Conservation (phyloP, 2,329 filamentous ascomycete species). For the Claviceps capensis region DNA sequence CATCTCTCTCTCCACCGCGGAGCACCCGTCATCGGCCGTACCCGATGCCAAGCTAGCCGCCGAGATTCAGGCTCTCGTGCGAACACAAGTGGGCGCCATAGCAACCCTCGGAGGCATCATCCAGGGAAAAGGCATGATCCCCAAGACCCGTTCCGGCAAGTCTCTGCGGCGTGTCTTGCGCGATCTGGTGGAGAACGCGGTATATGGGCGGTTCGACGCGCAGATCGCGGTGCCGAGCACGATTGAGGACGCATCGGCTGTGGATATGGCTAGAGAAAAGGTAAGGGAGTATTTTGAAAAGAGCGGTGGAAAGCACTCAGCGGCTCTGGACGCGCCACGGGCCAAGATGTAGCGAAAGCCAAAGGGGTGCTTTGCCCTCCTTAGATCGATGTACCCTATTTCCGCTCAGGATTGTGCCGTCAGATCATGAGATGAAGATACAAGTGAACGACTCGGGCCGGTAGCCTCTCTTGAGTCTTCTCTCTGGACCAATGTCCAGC, state of each 20-base stretch:
- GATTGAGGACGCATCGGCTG: slow-evolving; percentile 65
- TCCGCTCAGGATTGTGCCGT: too few species aligned
- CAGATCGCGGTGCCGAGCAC: slow-evolving; percentile 66
- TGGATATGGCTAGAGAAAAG: slow-evolving; percentile 58
- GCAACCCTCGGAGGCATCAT: slow-evolving; percentile 77
- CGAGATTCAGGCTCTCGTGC: slow-evolving; percentile 63
- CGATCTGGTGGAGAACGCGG: slow-evolving; percentile 72
- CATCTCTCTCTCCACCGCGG: slow-evolving; percentile 39
- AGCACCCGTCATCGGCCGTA: slow-evolving; percentile 37
- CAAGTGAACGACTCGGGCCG: too few species aligned
- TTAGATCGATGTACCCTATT: too few species aligned
- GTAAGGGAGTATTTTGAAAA: slow-evolving; percentile 63
- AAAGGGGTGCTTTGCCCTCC: not conserved
- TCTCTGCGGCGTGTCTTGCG: slow-evolving; percentile 70
- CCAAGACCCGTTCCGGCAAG: slow-evolving; percentile 86
- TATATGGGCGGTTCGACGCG: slow-evolving; percentile 58
- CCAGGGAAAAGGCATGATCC: slow-evolving; percentile 74
- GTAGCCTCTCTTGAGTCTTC: too few species aligned
- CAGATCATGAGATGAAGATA: too few species aligned
- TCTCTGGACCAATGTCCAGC: too few species aligned
- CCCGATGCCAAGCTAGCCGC: slow-evolving; percentile 28
- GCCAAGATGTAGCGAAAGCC: slow-evolving; percentile 31
- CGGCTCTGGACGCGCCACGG: slow-evolving; percentile 36
- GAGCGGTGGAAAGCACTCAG: slow-evolving; percentile 25
- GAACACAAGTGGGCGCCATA: slow-evolving; percentile 75